These are phyloP conservation scores for Blepharisma stoltei DNA, from an alignment of 73 alveolate genomes.

Conservation along the genomic window DNA sequence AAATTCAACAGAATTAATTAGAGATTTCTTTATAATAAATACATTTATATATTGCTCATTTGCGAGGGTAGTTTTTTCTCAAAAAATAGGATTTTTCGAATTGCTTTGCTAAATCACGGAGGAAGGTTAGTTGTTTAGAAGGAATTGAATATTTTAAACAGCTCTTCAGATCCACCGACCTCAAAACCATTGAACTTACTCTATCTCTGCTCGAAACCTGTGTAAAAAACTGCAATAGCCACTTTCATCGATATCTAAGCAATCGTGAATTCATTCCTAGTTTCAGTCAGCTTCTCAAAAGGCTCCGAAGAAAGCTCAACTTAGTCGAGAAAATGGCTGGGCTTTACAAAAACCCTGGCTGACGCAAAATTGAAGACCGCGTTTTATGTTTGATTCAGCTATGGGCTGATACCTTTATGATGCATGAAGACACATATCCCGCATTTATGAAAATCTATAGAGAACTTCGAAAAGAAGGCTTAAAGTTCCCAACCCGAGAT, in stretches of 20 bases:
- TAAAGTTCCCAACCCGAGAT: constrained; percentile 66
- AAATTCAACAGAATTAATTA: no score
- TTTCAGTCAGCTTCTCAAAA: constrained; percentile 37
- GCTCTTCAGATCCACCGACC: constrained; percentile 34
- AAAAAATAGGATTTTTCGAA: no score
- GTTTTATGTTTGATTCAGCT: constrained; percentile 56
- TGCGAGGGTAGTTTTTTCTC: not conserved
- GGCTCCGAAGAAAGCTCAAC: constrained; percentile 50
- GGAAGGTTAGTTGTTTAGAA: constrained; percentile 39
- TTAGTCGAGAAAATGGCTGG: constrained; percentile 39
- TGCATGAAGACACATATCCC: constrained; percentile 72
- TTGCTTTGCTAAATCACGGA: no score
- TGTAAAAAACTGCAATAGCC: constrained; percentile 53
- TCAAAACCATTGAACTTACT: constrained; percentile 34
- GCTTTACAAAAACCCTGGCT: constrained; percentile 26
- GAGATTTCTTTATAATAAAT: no score
- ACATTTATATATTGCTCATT: no score
- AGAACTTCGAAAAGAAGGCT: constrained; percentile 52
- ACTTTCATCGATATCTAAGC: constrained; percentile 47
- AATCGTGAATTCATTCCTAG: constrained; percentile 41
- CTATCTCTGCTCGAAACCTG: constrained; percentile 50
- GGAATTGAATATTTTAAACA: constrained; percentile 29
- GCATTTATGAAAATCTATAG: constrained; percentile 55
- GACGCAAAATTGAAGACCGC: constrained; percentile 59
- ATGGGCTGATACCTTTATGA: constrained; percentile 84